Conservation (phyloP, 768 basidiomycete species). For the Mycena chlorophos region DNA sequence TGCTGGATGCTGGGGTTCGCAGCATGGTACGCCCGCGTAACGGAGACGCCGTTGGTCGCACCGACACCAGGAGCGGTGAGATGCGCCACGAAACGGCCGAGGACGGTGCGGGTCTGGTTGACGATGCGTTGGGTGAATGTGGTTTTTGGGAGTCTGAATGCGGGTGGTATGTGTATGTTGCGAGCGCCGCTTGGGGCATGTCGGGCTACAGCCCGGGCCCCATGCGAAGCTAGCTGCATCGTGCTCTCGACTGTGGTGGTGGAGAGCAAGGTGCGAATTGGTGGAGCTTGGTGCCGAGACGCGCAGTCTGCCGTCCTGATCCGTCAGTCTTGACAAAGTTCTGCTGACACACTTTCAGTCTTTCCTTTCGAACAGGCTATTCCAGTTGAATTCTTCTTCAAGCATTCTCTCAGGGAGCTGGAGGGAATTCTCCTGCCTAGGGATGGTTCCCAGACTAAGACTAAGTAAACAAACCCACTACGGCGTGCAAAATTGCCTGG, state of each 20-base stretch:
- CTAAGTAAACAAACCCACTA: no score
- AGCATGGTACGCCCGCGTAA: constrained; percentile 28
- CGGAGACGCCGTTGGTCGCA: constrained; percentile 27
- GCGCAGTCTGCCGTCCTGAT: no score
- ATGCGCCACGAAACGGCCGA: constrained; percentile 56
- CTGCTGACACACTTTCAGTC: no score
- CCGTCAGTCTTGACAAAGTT: no score
- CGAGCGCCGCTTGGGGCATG: constrained; percentile 41
- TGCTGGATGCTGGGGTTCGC: constrained; percentile 49
- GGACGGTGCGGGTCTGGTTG: constrained; percentile 52
- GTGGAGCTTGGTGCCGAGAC: background rate
- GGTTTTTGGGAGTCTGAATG: constrained; percentile 32
- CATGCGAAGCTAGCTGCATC: constrained; percentile 52
- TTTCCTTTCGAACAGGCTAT: no score
- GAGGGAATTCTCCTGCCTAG: no score
- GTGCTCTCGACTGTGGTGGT: no score
- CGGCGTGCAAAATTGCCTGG: no score
- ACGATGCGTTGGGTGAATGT: constrained; percentile 48
- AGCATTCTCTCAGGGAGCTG: no score
- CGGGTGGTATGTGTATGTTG: constrained; percentile 47
- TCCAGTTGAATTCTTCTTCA: no score
- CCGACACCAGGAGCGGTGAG: constrained; percentile 56
- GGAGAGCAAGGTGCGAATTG: background rate
- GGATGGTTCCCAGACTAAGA: no score
- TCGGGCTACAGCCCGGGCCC: constrained; percentile 41